Conservation (phyloP, 495 filamentous ascomycete species). For the Penicillium crystallinum region DNA sequence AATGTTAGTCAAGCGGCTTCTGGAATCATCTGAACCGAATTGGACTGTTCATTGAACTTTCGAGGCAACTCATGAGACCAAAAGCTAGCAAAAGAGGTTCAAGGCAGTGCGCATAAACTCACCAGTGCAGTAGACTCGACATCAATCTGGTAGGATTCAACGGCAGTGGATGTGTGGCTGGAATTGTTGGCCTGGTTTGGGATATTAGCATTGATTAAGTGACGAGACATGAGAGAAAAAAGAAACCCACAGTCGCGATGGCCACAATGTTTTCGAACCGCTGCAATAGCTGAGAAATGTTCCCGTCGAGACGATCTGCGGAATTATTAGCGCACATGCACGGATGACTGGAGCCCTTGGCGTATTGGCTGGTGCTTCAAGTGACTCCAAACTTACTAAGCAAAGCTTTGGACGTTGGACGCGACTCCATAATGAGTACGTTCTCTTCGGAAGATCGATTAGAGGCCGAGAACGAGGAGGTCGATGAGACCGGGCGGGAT, state of each 20-base stretch:
- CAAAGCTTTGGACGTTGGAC: constrained; percentile 34
- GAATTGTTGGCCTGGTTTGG: constrained; percentile 31
- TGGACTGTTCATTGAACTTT: neutral
- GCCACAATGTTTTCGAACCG: constrained; percentile 60
- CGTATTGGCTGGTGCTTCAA: neutral
- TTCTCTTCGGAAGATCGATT: neutral
- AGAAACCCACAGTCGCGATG: constrained; percentile 45
- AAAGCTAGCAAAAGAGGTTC: neutral
- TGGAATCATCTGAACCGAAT: neutral
- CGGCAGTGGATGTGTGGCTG: constrained; percentile 45
- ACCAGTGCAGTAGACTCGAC: constrained; percentile 62
- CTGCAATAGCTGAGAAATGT: constrained; percentile 52
- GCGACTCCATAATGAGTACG: constrained; percentile 30
- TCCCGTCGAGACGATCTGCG: constrained; percentile 49
- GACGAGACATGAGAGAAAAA: neutral
- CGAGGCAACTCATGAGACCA: neutral
- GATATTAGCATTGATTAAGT: neutral
- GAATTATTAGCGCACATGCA: constrained; percentile 7
- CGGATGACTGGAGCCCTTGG: neutral
- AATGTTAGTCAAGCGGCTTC: neutral
- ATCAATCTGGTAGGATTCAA: constrained; percentile 57
- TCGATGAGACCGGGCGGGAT: no score
- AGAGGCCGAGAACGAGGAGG: neutral
- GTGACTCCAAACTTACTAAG: constrained; percentile 25
- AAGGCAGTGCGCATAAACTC: constrained; percentile 3